A percentile compares a stretch with the other conserved stretches of the same genome.
Evolutionary conservation across 371 early-diverging fungal species (phyloP).

Genomic region (Mortierella sp.): DNA sequence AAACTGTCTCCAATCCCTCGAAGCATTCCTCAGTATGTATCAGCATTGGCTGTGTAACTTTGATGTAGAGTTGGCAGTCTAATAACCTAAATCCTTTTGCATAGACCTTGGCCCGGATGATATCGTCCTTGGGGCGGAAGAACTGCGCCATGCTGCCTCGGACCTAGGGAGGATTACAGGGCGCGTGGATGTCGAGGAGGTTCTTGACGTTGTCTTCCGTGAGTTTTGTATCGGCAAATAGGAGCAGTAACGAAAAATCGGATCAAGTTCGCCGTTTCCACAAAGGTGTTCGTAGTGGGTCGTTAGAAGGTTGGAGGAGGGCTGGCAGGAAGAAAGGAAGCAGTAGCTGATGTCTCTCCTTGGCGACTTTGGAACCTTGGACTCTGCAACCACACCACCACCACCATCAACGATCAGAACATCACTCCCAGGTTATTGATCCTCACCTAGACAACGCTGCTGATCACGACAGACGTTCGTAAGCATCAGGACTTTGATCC

Average conservation of each 20-base stretch:
- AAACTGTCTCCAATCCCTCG: slow-evolving; percentile 65
- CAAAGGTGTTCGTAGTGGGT: background rate
- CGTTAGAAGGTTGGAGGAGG: background rate
- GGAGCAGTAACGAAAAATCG: slow-evolving; percentile 1
- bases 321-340: too few species aligned
- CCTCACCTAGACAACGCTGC: background rate
- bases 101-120: slow-evolving; percentile 54
- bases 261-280: background rate
- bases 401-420: background rate
- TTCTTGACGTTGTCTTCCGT: slow-evolving; percentile 81
- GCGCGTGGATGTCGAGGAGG: slow-evolving; percentile 77
- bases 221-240: slow-evolving; percentile 91
- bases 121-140: slow-evolving; percentile 82
- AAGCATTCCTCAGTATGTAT: slow-evolving; percentile 63
- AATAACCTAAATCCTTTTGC: too few species aligned
- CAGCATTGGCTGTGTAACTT: too few species aligned
- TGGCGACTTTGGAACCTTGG: background rate
- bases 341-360: slow-evolving; percentile 3
- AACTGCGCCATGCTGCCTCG: slow-evolving; percentile 76
- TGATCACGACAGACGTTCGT: background rate
- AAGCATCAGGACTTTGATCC: slow-evolving; percentile 1
- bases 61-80: too few species aligned
- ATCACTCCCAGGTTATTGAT: too few species aligned
- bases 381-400: slow-evolving; percentile 14
- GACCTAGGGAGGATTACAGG: slow-evolving; percentile 83